phyloP scores from a whole-genome alignment of 1,139 yeast genomes.

The Candida sojae region DNA sequence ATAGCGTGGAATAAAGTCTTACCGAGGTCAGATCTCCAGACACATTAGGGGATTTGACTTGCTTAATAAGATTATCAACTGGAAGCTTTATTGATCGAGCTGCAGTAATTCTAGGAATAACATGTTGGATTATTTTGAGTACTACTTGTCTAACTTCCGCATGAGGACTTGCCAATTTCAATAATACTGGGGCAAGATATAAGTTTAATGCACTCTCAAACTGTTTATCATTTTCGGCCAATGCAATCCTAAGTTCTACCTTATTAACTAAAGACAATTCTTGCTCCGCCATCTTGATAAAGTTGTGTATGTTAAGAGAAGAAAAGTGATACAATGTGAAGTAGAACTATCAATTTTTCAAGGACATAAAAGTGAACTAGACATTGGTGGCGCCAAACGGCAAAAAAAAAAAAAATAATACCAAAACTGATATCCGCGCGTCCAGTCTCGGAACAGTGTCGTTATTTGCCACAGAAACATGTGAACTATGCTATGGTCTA shows the following conservation, averaged over 20 bases:
- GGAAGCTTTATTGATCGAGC: slow-evolving; percentile 62
- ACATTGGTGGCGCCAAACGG: no score
- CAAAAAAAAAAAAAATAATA: neutral
- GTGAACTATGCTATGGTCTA: no score
- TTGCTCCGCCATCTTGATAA: slow-evolving; percentile 38
- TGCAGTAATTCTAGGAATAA: slow-evolving; percentile 67
- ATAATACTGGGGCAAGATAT: slow-evolving; percentile 74
- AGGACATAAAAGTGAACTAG: neutral
- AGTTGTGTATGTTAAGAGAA: neutral
- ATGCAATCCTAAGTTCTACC: slow-evolving; percentile 82
- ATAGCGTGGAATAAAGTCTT: slow-evolving; percentile 64
- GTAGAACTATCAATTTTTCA: neutral
- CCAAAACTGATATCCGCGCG: neutral
- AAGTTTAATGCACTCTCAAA: slow-evolving; percentile 60
- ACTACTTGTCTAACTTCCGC: slow-evolving; percentile 69
- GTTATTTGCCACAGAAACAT: no score
- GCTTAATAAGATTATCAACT: slow-evolving; percentile 57
- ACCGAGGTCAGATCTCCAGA: slow-evolving; percentile 52
- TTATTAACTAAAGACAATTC: slow-evolving; percentile 65
- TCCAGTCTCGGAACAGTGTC: neutral
- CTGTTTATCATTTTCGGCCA: slow-evolving; percentile 69
- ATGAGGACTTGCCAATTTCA: slow-evolving; percentile 77
- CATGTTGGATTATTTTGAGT: slow-evolving; percentile 63
- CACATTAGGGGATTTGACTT: slow-evolving; percentile 57
- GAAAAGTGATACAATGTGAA: no score